phyloP scores from a whole-genome alignment of 768 basidiomycete genomes.

The Paxillus involutus region DNA sequence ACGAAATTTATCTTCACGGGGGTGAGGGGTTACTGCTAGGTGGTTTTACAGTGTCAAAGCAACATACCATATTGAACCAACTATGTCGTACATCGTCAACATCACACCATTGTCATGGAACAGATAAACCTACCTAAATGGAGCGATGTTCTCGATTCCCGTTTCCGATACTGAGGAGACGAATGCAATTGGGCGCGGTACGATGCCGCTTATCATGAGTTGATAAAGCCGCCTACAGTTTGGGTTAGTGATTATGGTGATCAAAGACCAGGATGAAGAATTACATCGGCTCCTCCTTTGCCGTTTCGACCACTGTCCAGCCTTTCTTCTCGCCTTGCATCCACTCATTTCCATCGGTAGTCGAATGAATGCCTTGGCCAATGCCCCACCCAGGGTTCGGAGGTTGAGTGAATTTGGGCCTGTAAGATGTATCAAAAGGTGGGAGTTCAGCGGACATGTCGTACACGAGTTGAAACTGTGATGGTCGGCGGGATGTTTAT shows the following conservation, averaged over 20 bases:
- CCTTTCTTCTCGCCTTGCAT: slow-evolving; percentile 33
- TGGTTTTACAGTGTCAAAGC: background rate
- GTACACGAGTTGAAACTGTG: no score
- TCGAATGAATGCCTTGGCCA: slow-evolving; percentile 25
- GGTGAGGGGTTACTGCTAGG: background rate
- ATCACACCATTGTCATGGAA: background rate
- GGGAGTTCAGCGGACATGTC: slow-evolving; percentile 16
- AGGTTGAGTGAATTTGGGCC: slow-evolving; percentile 23
- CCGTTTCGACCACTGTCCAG: slow-evolving; percentile 31
- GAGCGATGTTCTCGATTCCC: slow-evolving; percentile 36
- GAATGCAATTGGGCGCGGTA: slow-evolving; percentile 42
- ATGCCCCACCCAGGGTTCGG: slow-evolving; percentile 33
- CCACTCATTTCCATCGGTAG: slow-evolving; percentile 29
- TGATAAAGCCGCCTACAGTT: slow-evolving; percentile 27
- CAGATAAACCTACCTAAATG: slow-evolving; percentile 29
- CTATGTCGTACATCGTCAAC: background rate
- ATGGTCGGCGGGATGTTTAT: no score
- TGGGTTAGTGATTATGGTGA: background rate
- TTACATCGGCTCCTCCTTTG: slow-evolving; percentile 27
- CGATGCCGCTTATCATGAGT: slow-evolving; percentile 36
- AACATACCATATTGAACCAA: slow-evolving; percentile 28
- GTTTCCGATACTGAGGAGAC: slow-evolving; percentile 33
- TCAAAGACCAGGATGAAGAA: background rate
- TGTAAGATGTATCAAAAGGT: slow-evolving; percentile 14
- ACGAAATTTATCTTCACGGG: slow-evolving; percentile 15